phyloP scores from a whole-genome alignment of 2,329 filamentous ascomycete species.

The Phaeosphaeriaceae sp. region DNA sequence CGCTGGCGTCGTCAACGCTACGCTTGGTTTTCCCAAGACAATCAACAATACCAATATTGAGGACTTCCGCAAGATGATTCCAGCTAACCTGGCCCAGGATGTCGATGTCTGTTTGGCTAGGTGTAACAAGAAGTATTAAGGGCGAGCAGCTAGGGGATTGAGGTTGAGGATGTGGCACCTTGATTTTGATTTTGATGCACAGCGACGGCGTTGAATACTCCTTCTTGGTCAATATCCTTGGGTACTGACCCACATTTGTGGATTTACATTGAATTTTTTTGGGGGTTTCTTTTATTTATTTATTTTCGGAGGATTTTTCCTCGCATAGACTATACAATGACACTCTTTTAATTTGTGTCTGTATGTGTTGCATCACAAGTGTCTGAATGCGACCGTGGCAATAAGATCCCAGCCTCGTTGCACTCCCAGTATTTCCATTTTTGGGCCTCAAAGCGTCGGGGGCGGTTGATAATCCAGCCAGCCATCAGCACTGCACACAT shows the following conservation, averaged over 20 bases:
- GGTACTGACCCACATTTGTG: conserved; percentile 14
- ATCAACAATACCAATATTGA: conserved; percentile 47
- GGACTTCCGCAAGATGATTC: conserved; percentile 47
- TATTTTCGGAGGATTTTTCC: neutral
- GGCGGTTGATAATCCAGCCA: neutral
- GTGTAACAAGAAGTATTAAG: conserved; percentile 43
- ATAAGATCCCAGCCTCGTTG: too few relatives aligned
- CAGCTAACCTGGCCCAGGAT: conserved; percentile 58
- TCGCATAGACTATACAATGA: conserved; percentile 1
- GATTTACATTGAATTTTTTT: conserved; percentile 13
- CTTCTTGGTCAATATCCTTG: conserved; percentile 9
- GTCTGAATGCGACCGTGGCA: too few relatives aligned
- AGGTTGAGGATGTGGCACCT: neutral
- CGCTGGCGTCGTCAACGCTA: conserved; percentile 45
- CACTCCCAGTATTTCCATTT: too few relatives aligned
- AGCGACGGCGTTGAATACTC: conserved; percentile 22
- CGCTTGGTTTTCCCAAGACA: conserved; percentile 44
- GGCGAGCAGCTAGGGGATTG: neutral
- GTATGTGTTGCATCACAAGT: neutral
- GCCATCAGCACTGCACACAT: conserved; percentile 5
- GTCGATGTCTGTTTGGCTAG: conserved; percentile 61
- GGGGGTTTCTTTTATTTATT: conserved; percentile 1
- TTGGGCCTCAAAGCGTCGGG: too few relatives aligned
- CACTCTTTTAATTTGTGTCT: neutral
- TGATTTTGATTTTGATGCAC: conserved; percentile 14